Conservation (phyloP, 352 stramenopile species). For the Achlya hypogyna region DNA sequence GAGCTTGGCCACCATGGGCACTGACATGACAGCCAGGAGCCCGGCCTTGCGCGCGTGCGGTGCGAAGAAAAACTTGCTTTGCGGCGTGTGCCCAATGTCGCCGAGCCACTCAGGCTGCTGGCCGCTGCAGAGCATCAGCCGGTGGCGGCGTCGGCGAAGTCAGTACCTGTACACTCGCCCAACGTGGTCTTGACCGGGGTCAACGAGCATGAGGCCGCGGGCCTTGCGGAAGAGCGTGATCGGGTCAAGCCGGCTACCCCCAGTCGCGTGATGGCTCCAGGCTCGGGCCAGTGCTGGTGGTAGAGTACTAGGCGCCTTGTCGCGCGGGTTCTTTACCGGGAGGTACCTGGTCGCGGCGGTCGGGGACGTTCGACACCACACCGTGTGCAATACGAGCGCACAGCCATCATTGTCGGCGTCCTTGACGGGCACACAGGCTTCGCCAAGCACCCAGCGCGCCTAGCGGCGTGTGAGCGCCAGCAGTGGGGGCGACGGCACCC, state of each 20-base stretch:
- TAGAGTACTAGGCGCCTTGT: neutral
- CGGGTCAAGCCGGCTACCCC: constrained; percentile 22
- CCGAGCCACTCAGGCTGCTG: constrained; percentile 62
- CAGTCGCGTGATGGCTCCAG: neutral
- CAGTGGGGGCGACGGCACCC: constrained; percentile 25
- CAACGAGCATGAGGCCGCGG: constrained; percentile 58
- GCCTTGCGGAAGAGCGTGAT: constrained; percentile 73
- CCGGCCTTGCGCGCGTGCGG: constrained; percentile 54
- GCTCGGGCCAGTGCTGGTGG: neutral
- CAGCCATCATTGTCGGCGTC: constrained; percentile 45
- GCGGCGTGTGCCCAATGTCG: constrained; percentile 32
- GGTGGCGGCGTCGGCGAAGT: neutral
- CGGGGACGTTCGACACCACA: constrained; percentile 36
- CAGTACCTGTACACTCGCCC: constrained; percentile 49
- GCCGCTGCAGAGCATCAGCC: constrained; percentile 22
- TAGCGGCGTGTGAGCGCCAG: constrained; percentile 16
- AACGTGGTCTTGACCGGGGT: constrained; percentile 64
- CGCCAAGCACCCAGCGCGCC: constrained; percentile 59
- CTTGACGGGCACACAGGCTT: constrained; percentile 60
- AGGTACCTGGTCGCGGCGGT: too few species aligned
- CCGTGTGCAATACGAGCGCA: constrained; percentile 49
- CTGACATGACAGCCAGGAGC: constrained; percentile 54
- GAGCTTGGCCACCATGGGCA: constrained; percentile 79
- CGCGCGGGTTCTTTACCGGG: too few species aligned
- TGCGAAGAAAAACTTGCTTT: constrained; percentile 67